Conservation (phyloP, 257 asterid species). For the Phtheirospermum japonicum region DNA sequence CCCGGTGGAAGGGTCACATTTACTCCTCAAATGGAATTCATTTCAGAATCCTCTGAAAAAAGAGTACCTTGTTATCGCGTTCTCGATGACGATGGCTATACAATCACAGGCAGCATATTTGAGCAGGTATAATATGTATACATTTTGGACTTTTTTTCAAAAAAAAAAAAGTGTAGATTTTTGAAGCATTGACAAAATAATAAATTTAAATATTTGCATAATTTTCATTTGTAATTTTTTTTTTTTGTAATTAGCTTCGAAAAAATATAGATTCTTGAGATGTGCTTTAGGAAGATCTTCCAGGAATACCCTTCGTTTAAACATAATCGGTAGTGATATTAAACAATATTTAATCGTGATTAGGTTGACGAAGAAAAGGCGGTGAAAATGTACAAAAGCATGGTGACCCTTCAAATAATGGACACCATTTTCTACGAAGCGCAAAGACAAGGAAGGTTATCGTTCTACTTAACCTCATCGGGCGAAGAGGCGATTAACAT, state of each 20-base stretch:
- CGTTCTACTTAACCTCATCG: constrained; percentile 67
- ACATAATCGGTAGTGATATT: too few species aligned
- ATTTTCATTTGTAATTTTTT: background rate
- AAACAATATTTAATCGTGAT: background rate
- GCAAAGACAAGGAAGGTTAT: constrained; percentile 83
- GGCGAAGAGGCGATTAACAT: constrained; percentile 92
- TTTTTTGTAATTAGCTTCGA: too few species aligned
- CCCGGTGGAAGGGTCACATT: constrained; percentile 84
- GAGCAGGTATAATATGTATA: constrained; percentile 44
- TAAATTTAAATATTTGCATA: too few species aligned
- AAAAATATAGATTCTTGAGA: too few species aligned
- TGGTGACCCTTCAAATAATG: constrained; percentile 78
- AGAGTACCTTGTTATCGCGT: constrained; percentile 88
- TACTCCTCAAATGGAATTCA: constrained; percentile 59
- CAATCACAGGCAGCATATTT: constrained; percentile 42
- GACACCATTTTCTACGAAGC: constrained; percentile 80
- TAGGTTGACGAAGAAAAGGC: constrained; percentile 70
- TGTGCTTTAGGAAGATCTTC: background rate
- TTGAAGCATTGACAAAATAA: too few species aligned
- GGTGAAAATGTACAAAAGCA: constrained; percentile 61
- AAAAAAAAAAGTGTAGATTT: too few species aligned
- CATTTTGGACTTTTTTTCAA: too few species aligned
- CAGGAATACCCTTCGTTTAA: too few species aligned
- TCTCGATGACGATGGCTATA: constrained; percentile 71
- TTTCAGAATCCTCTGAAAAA: constrained; percentile 54